phyloP scores from a whole-genome alignment of 805 yeast genomes.

The Yarrowia osloensis region DNA sequence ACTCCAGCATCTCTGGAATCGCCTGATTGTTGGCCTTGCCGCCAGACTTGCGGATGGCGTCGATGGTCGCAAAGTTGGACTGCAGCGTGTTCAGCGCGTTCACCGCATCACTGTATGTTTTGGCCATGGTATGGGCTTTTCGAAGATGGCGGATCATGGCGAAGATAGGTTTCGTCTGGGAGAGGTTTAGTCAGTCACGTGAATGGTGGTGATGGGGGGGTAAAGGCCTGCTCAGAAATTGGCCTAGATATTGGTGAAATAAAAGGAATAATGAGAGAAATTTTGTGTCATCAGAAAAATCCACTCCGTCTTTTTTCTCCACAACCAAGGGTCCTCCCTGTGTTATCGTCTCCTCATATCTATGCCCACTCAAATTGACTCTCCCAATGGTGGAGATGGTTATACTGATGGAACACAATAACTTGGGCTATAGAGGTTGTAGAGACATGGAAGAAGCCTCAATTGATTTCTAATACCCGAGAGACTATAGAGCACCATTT shows the following conservation, averaged over 20 bases:
- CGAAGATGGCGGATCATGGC: slow-evolving; percentile 12
- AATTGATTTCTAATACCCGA: background rate
- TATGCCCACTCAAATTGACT: background rate
- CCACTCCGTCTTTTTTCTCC: no score
- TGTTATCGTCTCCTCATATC: background rate
- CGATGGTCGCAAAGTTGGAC: slow-evolving; percentile 86
- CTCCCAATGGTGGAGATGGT: background rate
- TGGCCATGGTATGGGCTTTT: slow-evolving; percentile 15
- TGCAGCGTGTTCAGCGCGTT: slow-evolving; percentile 81
- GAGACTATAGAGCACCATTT: background rate
- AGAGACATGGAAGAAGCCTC: background rate
- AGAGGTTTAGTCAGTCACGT: slow-evolving; percentile 11
- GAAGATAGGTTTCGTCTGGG: background rate
- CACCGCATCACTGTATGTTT: slow-evolving; percentile 67
- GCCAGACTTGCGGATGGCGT: slow-evolving; percentile 75
- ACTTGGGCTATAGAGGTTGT: background rate
- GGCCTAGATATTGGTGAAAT: no score
- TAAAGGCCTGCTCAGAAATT: no score
- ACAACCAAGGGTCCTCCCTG: no score
- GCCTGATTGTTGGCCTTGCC: slow-evolving; percentile 61
- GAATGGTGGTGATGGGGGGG: background rate
- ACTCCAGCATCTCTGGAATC: slow-evolving; percentile 82
- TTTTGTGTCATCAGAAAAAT: no score
- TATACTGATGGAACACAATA: background rate
- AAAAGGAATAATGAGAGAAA: no score